phyloP scores from a whole-genome alignment of 768 basidiomycete species.

The Suillus americanus region DNA sequence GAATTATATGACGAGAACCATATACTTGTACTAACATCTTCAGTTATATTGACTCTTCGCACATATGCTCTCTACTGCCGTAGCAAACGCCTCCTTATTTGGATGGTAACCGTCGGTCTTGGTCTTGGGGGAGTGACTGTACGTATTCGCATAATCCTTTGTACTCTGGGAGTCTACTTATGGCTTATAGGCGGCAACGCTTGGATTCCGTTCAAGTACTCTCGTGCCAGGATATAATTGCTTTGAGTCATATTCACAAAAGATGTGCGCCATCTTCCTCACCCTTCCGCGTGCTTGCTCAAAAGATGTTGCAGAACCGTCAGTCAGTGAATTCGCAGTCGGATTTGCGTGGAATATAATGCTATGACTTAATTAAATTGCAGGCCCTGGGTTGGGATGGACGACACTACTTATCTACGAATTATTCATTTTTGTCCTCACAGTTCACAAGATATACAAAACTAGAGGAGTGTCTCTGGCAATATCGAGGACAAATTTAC shows the following conservation, averaged over 20 bases:
- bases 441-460: constrained; percentile 44
- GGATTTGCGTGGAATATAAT: not conserved
- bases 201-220: not conserved
- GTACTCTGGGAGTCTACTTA: not conserved
- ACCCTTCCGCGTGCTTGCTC: not conserved
- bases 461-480: constrained; percentile 25
- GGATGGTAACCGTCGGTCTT: constrained; percentile 33
- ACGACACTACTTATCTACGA: constrained; percentile 54
- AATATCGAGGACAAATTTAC: constrained; percentile 32
- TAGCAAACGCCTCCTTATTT: constrained; percentile 37
- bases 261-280: not conserved
- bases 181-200: not conserved
- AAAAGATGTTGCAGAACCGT: not conserved
- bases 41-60: constrained; percentile 47
- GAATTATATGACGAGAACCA: not conserved
- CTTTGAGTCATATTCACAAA: not conserved
- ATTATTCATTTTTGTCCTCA: constrained; percentile 44
- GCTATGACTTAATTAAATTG: not conserved
- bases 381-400: constrained; percentile 42
- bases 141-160: constrained; percentile 19
- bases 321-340: not conserved
- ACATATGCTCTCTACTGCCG: constrained; percentile 52
- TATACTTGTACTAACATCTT: not conserved
- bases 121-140: constrained; percentile 38
- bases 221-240: not conserved